These are phyloP conservation scores for Leccinum uliginosum DNA, from an alignment of 768 basidiomycete genomes.

Conservation along the genomic window DNA sequence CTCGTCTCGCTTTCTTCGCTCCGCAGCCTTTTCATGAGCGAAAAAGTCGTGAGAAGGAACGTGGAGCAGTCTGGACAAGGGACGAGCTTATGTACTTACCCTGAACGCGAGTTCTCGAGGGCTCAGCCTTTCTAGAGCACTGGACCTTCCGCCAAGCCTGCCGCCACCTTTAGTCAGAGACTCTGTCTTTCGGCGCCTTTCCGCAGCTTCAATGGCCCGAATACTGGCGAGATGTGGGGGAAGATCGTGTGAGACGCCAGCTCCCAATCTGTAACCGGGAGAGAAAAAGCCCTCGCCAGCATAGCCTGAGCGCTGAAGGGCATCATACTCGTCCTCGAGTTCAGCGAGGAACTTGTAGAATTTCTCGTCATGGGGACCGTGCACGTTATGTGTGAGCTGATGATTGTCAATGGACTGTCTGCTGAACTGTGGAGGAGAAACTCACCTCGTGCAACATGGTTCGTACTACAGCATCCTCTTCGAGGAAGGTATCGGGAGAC, in stretches of 20 bases:
- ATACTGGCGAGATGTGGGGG: constrained; percentile 59
- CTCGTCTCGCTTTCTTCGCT: constrained; percentile 69
- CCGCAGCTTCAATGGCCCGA: constrained; percentile 76
- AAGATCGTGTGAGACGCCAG: constrained; percentile 60
- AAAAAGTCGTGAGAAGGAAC: background rate
- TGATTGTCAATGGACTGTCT: background rate
- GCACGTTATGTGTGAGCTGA: constrained; percentile 84
- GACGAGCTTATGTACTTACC: constrained; percentile 43
- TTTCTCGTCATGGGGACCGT: constrained; percentile 84
- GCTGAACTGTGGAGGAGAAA: background rate
- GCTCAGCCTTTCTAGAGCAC: constrained; percentile 39
- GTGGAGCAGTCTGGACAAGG: constrained; percentile 17
- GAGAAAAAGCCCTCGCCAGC: constrained; percentile 88
- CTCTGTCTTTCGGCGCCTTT: constrained; percentile 54
- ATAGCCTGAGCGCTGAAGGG: constrained; percentile 75
- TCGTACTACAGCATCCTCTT: constrained; percentile 69
- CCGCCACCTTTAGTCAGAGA: constrained; percentile 49
- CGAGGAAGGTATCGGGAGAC: constrained; percentile 64
- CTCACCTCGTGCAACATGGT: constrained; percentile 90
- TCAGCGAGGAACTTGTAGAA: constrained; percentile 71
- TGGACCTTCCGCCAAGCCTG: constrained; percentile 53
- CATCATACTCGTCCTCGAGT: constrained; percentile 83
- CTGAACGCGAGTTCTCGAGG: constrained; percentile 69
- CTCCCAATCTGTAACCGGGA: constrained; percentile 68
- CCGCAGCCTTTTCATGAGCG: constrained; percentile 65